Evolutionary conservation across 2,329 filamentous ascomycete genomes (phyloP).

Genomic region (Anisogramma anomala): DNA sequence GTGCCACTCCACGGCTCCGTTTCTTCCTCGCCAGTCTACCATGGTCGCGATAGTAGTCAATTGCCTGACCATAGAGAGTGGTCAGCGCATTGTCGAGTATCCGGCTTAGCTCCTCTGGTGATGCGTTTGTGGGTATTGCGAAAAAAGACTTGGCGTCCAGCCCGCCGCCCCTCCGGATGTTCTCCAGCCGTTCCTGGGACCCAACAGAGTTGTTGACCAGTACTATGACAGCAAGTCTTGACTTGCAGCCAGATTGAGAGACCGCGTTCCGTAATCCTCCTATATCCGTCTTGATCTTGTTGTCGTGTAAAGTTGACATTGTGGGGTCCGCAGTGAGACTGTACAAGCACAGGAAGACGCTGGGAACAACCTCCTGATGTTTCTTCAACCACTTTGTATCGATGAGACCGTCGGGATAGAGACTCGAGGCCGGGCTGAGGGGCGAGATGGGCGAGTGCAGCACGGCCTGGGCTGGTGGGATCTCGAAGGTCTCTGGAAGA

Average conservation of each 20-base stretch:
- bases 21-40: conserved; percentile 89
- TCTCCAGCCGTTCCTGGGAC: conserved; percentile 58
- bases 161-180: conserved; percentile 66
- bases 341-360: conserved; percentile 72
- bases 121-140: conserved; percentile 65
- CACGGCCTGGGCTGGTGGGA: conserved; percentile 37
- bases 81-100: conserved; percentile 64
- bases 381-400: conserved; percentile 75
- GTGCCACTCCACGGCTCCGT: conserved; percentile 64
- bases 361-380: conserved; percentile 74
- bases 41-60: conserved; percentile 89
- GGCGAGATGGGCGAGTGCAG: conserved; percentile 89
- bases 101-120: conserved; percentile 57
- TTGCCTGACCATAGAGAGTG: conserved; percentile 58
- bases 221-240: conserved; percentile 65
- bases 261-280: conserved; percentile 62
- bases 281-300: conserved; percentile 78
- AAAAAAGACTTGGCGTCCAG: conserved; percentile 79
- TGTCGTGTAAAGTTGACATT: conserved; percentile 70
- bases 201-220: conserved; percentile 55
- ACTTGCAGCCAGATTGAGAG: conserved; percentile 61
- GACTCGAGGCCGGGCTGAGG: conserved; percentile 65
- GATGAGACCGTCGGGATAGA: conserved; percentile 85
- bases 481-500: conserved; percentile 39
- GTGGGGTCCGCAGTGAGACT: conserved; percentile 59